Evolutionary conservation across 225 moss, liverwort and hornwort genomes (phyloP).

Genomic region (Thuidium tamariscinum): DNA sequence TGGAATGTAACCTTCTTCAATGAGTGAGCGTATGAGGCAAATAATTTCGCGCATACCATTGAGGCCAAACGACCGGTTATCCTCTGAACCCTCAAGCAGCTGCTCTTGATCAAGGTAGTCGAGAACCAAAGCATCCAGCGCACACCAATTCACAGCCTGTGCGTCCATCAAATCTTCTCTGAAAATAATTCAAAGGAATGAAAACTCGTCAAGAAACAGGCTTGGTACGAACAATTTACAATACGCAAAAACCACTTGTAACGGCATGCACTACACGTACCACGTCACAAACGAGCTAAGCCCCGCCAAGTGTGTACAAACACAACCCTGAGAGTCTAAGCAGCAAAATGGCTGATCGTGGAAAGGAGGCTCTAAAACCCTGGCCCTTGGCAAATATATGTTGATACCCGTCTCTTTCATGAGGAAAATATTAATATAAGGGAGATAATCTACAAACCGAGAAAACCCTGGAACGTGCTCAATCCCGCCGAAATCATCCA

Average conservation of each 20-base stretch:
- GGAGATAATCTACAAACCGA: background rate
- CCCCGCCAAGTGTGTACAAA: background rate
- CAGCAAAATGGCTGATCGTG: background rate
- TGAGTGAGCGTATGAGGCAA: slow-evolving; percentile 39
- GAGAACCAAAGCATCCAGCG: slow-evolving; percentile 60
- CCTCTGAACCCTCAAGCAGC: slow-evolving; percentile 31
- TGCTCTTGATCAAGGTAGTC: slow-evolving; percentile 54
- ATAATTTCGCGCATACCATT: slow-evolving; percentile 28
- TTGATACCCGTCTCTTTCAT: background rate
- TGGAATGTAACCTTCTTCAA: slow-evolving; percentile 51
- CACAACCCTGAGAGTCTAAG: background rate
- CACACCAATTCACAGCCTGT: slow-evolving; percentile 57
- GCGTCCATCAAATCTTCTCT: slow-evolving; percentile 45
- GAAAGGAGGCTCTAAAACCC: background rate
- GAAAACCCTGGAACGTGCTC: background rate
- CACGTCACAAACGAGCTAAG: background rate
- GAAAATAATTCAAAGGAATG: background rate
- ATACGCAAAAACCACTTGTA: background rate
- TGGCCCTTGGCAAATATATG: background rate
- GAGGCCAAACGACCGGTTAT: background rate
- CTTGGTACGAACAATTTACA: background rate
- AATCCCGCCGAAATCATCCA: background rate
- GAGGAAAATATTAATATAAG: background rate
- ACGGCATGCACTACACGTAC: background rate
- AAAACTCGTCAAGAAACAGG: background rate